Conservation (phyloP, 176 grass and related monocot species). For the Calamus simplicifolius region DNA sequence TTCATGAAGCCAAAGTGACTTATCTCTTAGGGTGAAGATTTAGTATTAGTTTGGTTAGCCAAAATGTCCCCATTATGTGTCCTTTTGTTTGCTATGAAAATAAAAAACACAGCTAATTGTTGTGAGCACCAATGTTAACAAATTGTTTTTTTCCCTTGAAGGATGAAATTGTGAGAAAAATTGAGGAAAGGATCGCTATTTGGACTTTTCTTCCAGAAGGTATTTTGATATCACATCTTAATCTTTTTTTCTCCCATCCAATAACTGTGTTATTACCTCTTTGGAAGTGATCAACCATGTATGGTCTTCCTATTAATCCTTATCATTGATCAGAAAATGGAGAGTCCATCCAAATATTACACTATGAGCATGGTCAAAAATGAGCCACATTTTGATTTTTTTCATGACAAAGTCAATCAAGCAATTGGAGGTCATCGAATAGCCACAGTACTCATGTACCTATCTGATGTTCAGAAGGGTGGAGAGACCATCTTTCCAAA, state of each 20-base stretch:
- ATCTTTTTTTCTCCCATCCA: not conserved
- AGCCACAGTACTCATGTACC: conserved; percentile 60
- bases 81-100: too few relatives aligned
- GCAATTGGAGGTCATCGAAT: conserved; percentile 30
- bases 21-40: too few relatives aligned
- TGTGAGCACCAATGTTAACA: too few relatives aligned
- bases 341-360: conserved; percentile 42
- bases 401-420: conserved; percentile 21
- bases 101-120: too few relatives aligned
- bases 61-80: too few relatives aligned
- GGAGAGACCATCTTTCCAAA: conserved; percentile 81
- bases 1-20: too few relatives aligned
- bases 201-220: conserved; percentile 62
- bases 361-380: conserved; percentile 37
- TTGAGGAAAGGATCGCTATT: conserved; percentile 42
- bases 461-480: conserved; percentile 41
- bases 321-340: conserved; percentile 37
- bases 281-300: not conserved
- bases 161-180: conserved; percentile 40
- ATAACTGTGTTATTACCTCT: not conserved
- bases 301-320: not conserved
- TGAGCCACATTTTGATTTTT: conserved; percentile 58
- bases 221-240: conserved; percentile 13
- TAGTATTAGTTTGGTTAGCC: too few relatives aligned
- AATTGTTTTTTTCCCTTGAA: not conserved